Conservation (phyloP, 345 rosid genomes). For the Ceriops decandra region DNA sequence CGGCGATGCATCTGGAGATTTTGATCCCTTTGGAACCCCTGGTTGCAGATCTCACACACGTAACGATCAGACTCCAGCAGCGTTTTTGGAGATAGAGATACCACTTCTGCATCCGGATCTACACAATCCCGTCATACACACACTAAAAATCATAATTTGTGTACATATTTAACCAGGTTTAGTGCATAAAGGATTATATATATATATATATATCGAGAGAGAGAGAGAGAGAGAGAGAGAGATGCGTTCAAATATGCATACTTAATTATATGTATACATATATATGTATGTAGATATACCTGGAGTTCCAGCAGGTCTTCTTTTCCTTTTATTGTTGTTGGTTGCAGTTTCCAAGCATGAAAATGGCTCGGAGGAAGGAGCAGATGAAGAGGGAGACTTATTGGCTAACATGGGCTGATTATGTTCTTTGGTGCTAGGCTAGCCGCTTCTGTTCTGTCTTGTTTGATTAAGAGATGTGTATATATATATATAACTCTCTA, state of each 20-base stretch:
- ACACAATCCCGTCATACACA: not conserved
- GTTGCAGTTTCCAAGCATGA: conserved; percentile 37
- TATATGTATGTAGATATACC: conserved; percentile 31
- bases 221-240: too few species aligned
- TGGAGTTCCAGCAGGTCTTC: conserved; percentile 92
- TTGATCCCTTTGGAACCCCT: conserved; percentile 95
- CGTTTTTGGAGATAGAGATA: conserved; percentile 83
- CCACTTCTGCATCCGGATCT: conserved; percentile 99
- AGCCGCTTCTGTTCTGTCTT: not conserved
- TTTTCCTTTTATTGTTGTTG: conserved; percentile 54
- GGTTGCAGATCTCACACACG: conserved; percentile 97
- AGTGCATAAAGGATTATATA: too few species aligned
- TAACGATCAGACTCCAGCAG: conserved; percentile 88
- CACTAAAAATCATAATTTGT: too few species aligned
- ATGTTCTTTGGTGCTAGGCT: not conserved
- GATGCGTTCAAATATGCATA: too few species aligned
- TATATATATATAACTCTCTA: not conserved
- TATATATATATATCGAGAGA: too few species aligned
- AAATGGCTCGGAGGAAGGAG: conserved; percentile 42
- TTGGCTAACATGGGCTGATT: conserved; percentile 39
- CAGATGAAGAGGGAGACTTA: conserved; percentile 21
- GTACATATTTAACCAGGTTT: too few species aligned
- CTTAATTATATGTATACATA: too few species aligned
- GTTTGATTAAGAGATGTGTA: not conserved
- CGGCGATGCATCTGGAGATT: conserved; percentile 97